Evolutionary conservation across 78 protist genomes (phyloP).

Genomic region (Dictyostelium capitatum): DNA sequence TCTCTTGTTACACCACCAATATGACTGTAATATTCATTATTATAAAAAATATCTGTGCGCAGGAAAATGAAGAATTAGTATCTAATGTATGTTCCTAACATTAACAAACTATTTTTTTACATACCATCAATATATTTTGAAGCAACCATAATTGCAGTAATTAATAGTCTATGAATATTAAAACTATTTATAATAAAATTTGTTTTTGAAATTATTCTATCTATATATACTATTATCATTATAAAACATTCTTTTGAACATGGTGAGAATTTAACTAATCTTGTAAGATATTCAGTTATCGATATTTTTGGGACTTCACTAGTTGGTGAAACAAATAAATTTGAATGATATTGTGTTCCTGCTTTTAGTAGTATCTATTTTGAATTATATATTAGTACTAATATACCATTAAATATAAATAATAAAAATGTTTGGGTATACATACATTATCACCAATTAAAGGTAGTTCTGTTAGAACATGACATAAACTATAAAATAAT

Average conservation of each 20-base stretch:
- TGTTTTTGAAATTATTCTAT: conserved; percentile 55
- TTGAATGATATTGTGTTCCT: conserved; percentile 45
- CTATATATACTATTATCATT: conserved; percentile 71
- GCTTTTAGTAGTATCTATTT: conserved; percentile 2
- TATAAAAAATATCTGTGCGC: conserved; percentile 73
- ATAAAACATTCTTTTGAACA: conserved; percentile 81
- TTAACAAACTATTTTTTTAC: background rate
- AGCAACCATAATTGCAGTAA: conserved; percentile 74
- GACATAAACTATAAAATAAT: conserved; percentile 55
- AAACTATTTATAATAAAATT: conserved; percentile 50
- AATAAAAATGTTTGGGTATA: background rate
- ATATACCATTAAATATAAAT: background rate
- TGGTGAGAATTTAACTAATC: conserved; percentile 80
- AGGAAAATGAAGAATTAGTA: no score
- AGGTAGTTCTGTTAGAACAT: conserved; percentile 70
- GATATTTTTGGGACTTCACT: conserved; percentile 72
- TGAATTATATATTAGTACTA: background rate
- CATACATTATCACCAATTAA: conserved; percentile 68
- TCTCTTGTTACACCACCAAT: conserved; percentile 79
- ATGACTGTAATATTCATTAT: conserved; percentile 78
- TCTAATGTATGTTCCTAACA: background rate
- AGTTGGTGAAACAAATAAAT: conserved; percentile 73
- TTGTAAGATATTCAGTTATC: conserved; percentile 52
- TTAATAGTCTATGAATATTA: conserved; percentile 81
- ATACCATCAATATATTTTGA: conserved; percentile 81